Base-by-base conservation (phyloP, 257 asterid species). In the Ligustrum vulgare region DNA sequence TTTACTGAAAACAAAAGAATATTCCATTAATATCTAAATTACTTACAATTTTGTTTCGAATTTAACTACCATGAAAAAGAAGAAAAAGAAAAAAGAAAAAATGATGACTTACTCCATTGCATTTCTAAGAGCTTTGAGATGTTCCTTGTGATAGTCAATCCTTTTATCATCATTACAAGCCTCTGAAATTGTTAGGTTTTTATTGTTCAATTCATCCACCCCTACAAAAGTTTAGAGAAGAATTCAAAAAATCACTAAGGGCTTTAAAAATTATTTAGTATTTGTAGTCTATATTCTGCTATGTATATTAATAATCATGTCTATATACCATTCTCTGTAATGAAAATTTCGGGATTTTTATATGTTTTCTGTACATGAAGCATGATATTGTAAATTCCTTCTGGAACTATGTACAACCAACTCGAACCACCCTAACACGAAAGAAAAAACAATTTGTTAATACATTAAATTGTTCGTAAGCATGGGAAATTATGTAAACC, bases 381-480 rank as follows among this genome's bases (percentile, higher is more conserved):
- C 45, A 39, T 39, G 0, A 39, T 9, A 0, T 64, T 22, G 63
- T 67, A 28, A 15, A 78, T 78, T 25, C 82, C 80, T 0, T 22
- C 6, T 45, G 82, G 80, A 67, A 60, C 70, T 16, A 78, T 54
- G 10, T n/a, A 71, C 34, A 82, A n/a, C 85, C 85, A 82, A 5
- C 10, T 18, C 1, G 82, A 82, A 37, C 75, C 85, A 54, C 43
- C 76, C 76, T 72, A 28, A 70, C 45, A 39, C 4, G 15, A 10
- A 39, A 39, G 12, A 5, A 15, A 13, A 20, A 43, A 12, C 1
- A 1, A 39, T 1, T 39, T 9, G 15, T 9, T 8, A 2, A 8
- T 39, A 31, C 22, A 32, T 9, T 31, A 18, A 1, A 12, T 67
- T 6, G 4, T 10, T 12, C 5, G 16, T 2, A 47, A 5, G 22